These are phyloP conservation scores for Saururus chinensis DNA, from an alignment of 164 flowering plant genomes.

Conservation along the genomic window DNA sequence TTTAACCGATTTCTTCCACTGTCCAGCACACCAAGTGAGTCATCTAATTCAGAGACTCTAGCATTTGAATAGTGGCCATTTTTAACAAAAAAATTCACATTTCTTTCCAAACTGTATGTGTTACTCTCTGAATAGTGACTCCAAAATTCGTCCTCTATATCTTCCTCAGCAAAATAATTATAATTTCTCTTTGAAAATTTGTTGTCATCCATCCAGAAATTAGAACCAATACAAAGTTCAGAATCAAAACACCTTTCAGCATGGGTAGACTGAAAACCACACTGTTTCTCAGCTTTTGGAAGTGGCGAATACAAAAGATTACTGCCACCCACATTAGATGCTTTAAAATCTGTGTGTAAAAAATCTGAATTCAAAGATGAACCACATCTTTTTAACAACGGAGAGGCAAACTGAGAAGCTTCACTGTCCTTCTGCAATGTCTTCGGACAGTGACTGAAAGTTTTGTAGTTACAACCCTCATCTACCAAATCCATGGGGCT, in stretches of 20 bases:
- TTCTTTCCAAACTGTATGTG: constrained; percentile 10
- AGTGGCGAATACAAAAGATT: constrained; percentile 12
- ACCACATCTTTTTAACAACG: constrained; percentile 4
- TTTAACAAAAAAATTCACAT: constrained; percentile 4
- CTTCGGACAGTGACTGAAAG: constrained; percentile 12
- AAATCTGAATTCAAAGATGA: constrained; percentile 13
- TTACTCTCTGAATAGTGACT: constrained; percentile 12
- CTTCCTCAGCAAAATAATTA: constrained; percentile 15
- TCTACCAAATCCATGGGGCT: constrained; percentile 11
- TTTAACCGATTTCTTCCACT: not conserved
- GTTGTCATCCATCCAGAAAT: constrained; percentile 10
- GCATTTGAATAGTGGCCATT: constrained; percentile 6
- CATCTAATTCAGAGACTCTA: not conserved
- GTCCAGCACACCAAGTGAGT: not conserved
- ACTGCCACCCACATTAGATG: constrained; percentile 9
- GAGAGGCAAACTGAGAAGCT: constrained; percentile 12
- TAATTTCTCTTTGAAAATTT: constrained; percentile 2
- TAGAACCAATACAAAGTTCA: constrained; percentile 10
- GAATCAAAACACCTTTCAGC: constrained; percentile 16
- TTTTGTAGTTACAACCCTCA: constrained; percentile 11
- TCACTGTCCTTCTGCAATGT: constrained; percentile 13
- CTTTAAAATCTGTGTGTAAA: constrained; percentile 11
- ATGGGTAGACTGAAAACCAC: constrained; percentile 7
- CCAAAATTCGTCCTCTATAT: constrained; percentile 11
- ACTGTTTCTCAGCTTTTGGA: constrained; percentile 3